These are phyloP conservation scores for Populus hybrid DNA, from an alignment of 441 rosid species.

Conservation along the genomic window DNA sequence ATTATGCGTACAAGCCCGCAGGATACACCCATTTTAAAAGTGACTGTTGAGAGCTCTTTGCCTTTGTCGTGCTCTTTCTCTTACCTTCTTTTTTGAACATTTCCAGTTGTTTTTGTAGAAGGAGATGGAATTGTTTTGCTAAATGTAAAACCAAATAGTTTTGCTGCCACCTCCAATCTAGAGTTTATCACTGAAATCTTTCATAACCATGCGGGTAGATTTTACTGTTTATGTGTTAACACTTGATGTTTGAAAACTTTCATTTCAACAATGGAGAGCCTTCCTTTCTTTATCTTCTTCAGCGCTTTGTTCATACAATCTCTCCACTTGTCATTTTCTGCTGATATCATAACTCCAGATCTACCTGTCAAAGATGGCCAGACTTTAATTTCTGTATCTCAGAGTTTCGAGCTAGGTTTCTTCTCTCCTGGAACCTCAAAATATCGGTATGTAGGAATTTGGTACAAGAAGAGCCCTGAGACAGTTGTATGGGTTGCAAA, in stretches of 20 bases:
- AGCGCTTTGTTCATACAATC: not conserved
- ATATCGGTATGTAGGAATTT: constrained; percentile 41
- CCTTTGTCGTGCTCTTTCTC: not conserved
- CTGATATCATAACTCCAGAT: constrained; percentile 4
- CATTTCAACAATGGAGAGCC: not conserved
- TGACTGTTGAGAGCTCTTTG: not conserved
- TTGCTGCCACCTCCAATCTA: not conserved
- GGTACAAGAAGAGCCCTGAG: constrained; percentile 35
- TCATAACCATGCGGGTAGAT: not conserved
- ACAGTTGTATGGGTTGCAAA: constrained; percentile 37
- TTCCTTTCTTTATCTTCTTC: not conserved
- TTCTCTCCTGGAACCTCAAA: constrained; percentile 12
- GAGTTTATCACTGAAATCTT: not conserved
- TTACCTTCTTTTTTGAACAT: not conserved
- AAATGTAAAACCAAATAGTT: not conserved
- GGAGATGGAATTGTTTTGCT: not conserved
- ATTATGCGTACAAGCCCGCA: not conserved
- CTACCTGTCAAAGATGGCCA: constrained; percentile 20
- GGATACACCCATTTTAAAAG: not conserved
- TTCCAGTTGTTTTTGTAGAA: not conserved
- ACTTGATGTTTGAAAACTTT: not conserved
- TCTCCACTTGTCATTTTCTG: not conserved
- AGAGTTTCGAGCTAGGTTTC: constrained; percentile 39
- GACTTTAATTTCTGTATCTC: constrained; percentile 34
- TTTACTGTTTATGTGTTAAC: not conserved